Conservation (phyloP, 208 protist species). For the Trypanosoma scelopori region DNA sequence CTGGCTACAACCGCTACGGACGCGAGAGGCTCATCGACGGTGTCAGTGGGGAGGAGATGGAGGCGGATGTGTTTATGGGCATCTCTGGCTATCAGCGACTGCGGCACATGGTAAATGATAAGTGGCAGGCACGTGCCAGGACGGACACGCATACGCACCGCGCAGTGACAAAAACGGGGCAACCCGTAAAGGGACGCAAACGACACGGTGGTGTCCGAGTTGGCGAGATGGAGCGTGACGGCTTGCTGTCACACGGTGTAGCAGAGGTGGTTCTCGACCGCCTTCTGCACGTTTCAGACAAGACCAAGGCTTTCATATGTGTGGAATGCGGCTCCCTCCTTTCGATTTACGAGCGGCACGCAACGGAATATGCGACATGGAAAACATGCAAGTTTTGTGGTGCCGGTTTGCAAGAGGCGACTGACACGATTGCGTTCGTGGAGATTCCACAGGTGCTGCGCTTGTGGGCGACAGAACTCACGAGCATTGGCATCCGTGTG, state of each 20-base stretch:
- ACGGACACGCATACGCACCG: conserved; percentile 87
- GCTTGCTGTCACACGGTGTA: conserved; percentile 98
- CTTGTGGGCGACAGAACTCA: conserved; percentile 87
- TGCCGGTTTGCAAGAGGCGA: conserved; percentile 70
- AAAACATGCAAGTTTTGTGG: conserved; percentile 88
- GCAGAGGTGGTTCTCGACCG: conserved; percentile 99
- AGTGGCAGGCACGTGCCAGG: conserved; percentile 97
- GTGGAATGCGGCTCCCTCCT: conserved; percentile 76
- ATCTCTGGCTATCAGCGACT: conserved; percentile 99
- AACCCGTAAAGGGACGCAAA: conserved; percentile 98
- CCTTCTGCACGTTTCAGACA: conserved; percentile 93
- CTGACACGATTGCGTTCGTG: conserved; percentile 83
- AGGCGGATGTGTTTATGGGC: conserved; percentile 98
- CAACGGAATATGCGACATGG: conserved; percentile 83
- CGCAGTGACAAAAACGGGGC: conserved; percentile 96
- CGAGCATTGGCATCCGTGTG: conserved; percentile 87
- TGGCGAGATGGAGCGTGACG: conserved; percentile 99
- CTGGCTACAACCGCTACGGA: conserved; percentile 98
- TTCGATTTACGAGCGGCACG: conserved; percentile 86
- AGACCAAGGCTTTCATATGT: conserved; percentile 86
- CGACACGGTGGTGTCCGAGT: conserved; percentile 98
- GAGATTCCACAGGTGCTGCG: conserved; percentile 91
- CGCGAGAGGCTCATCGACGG: conserved; percentile 95
- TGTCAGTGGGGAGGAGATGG: conserved; percentile 94
- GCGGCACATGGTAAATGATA: conserved; percentile 99